Base-by-base conservation (phyloP, 2,329 filamentous ascomycete genomes). In the Zopfia rhizophila region DNA sequence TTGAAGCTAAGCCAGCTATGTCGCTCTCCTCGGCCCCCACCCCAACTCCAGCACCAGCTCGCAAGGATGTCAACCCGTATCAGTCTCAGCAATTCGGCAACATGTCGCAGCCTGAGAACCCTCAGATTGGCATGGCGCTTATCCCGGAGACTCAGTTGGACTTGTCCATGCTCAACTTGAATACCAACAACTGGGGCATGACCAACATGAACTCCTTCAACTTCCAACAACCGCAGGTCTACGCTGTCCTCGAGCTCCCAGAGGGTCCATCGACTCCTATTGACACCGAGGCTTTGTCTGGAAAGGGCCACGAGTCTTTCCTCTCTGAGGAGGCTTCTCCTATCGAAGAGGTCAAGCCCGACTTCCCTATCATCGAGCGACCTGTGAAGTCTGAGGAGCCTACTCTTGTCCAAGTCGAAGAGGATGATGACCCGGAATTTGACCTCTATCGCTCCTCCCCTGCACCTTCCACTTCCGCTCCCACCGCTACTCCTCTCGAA, bases 121-220 rank as follows among this genome's bases (percentile, higher is more conserved):
- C 76, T 18, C 81, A 83, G 46, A 75, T 92, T 55, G 86, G 86
- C 64, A 89, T 96, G 82, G 84, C 88, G 46, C 88, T 92, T 82
- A 85, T 95, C 33, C 90, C 91, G 1, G 91, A 96, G 73, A 85
- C 89, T 59, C 80, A 76, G 39, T 79, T 91, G 72, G 89, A 95
- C 63, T 86, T 91, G 60, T 84, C 86, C 41, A 83, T 88, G 74
- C 80, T 94, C 60, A 82, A 83, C 61, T 70, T 91, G 32, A 82
- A 82, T 48, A n/a, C n/a, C n/a, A 70, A 68, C 59, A 70, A 68
- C 62, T 76, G 77, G 47, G 63, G 65, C 31, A 85, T 80, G 70
- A 79, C 77, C 68, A 86, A 83, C 69, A 61, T 68, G 58, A 66
- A 65, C 58, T 43, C 48, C 48, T 75, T 75, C 64, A 68, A 62